Percentiles rank a stretch among this genome's conserved stretches.
Evolutionary conservation across 2,329 filamentous ascomycete species (phyloP).

Genomic region (Trichoderma harzianum): DNA sequence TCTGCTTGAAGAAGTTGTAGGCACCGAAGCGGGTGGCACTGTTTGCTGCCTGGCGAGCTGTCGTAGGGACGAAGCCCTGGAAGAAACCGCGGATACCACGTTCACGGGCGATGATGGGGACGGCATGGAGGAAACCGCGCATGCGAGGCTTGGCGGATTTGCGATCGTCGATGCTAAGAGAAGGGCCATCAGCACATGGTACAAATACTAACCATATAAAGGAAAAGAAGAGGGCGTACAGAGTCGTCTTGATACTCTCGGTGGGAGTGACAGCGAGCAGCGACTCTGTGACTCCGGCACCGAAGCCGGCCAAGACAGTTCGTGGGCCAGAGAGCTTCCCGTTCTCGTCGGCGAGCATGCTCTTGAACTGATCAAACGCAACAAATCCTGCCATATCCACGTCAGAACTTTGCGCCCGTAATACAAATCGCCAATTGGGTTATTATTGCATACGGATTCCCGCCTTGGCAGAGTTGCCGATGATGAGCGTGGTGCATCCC

Average conservation of each 20-base stretch:
- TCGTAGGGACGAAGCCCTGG: slow-evolving; percentile 94
- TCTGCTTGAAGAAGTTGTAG: slow-evolving; percentile 86
- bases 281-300: slow-evolving; percentile 91
- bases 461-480: slow-evolving; percentile 94
- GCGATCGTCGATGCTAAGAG: slow-evolving; percentile 81
- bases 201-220: not conserved
- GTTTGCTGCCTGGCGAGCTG: slow-evolving; percentile 90
- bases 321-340: slow-evolving; percentile 87
- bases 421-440: not conserved
- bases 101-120: slow-evolving; percentile 81
- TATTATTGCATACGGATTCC: slow-evolving; percentile 69
- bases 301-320: slow-evolving; percentile 90
- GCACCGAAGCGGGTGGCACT: slow-evolving; percentile 86
- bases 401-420: not conserved
- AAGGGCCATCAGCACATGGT: not conserved
- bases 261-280: slow-evolving; percentile 92
- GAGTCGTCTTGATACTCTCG: slow-evolving; percentile 96
- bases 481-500: slow-evolving; percentile 92
- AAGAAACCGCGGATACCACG: slow-evolving; percentile 90
- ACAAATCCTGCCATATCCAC: slow-evolving; percentile 58
- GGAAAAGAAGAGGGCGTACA: slow-evolving; percentile 44
- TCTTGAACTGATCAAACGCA: slow-evolving; percentile 93
- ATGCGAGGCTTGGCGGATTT: slow-evolving; percentile 83
- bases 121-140: slow-evolving; percentile 87
- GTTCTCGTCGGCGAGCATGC: slow-evolving; percentile 72